Percentiles rank a stretch among this genome's conserved stretches.
phyloP scores from a whole-genome alignment of 306 rosid species.

The Acacia acuminata region DNA sequence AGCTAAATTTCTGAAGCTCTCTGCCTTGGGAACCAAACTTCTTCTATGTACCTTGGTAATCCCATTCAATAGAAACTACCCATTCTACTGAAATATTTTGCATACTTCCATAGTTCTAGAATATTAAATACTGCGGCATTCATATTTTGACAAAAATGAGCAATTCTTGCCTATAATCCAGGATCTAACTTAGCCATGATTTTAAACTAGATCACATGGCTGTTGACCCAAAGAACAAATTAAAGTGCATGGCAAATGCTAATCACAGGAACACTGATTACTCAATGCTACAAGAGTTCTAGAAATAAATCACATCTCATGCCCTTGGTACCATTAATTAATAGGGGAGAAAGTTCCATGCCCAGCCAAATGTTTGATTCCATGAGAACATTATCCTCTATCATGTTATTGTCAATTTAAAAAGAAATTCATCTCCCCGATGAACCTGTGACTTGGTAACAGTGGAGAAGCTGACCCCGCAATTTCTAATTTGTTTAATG shows the following conservation, averaged over 20 bases:
- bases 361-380: neutral
- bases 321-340: neutral
- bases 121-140: neutral
- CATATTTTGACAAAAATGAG: neutral
- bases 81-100: neutral
- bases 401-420: neutral
- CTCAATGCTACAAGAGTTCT: neutral
- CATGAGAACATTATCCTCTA: neutral
- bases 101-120: neutral
- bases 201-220: neutral
- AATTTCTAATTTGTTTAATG: neutral
- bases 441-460: neutral
- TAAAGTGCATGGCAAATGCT: neutral
- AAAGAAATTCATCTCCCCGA: neutral
- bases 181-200: neutral
- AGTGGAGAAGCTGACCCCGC: neutral
- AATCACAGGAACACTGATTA: neutral
- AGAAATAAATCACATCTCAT: neutral
- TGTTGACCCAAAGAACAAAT: neutral
- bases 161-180: neutral
- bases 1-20: neutral
- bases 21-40: neutral
- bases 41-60: neutral
- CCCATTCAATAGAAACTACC: neutral
- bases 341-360: neutral